Evolutionary conservation across 495 filamentous ascomycete genomes (phyloP).

Genomic region (Xeromyces bisporus): DNA sequence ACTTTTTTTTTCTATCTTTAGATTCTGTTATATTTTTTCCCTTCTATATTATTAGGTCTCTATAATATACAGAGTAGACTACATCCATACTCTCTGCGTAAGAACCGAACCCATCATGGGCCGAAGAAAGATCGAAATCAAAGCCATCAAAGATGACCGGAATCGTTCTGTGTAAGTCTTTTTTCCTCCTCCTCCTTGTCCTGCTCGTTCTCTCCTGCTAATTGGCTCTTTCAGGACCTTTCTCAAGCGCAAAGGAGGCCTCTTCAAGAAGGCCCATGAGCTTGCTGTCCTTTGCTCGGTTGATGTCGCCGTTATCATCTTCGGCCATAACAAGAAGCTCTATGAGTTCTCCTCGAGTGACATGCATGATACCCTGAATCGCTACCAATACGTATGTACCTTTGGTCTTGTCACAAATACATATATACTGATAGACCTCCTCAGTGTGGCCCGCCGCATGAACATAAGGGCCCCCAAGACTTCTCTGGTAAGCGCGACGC

Average conservation of each 20-base stretch:
- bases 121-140: conserved; percentile 88
- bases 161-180: conserved; percentile 90
- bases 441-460: conserved; percentile 81
- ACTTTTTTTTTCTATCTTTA: conserved; percentile 18
- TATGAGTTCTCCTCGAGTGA: conserved; percentile 93
- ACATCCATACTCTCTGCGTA: not conserved
- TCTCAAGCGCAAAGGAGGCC: conserved; percentile 91
- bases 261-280: conserved; percentile 99
- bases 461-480: conserved; percentile 90
- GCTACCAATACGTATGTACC: conserved; percentile 73
- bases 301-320: conserved; percentile 96
- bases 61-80: too few relatives aligned
- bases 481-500: conserved; percentile 72
- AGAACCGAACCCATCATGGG: too few relatives aligned
- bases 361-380: conserved; percentile 72
- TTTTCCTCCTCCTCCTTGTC: conserved; percentile 2
- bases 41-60: too few relatives aligned
- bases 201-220: not conserved
- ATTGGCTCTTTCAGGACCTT: conserved; percentile 51
- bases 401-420: conserved; percentile 9
- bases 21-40: conserved; percentile 12
- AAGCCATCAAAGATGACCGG: conserved; percentile 97
- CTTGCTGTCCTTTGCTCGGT: conserved; percentile 94
- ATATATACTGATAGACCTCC: not conserved
- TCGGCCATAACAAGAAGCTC: conserved; percentile 93